Evolutionary conservation across 208 protist species (phyloP).

Genomic region (Willaertia magna): DNA sequence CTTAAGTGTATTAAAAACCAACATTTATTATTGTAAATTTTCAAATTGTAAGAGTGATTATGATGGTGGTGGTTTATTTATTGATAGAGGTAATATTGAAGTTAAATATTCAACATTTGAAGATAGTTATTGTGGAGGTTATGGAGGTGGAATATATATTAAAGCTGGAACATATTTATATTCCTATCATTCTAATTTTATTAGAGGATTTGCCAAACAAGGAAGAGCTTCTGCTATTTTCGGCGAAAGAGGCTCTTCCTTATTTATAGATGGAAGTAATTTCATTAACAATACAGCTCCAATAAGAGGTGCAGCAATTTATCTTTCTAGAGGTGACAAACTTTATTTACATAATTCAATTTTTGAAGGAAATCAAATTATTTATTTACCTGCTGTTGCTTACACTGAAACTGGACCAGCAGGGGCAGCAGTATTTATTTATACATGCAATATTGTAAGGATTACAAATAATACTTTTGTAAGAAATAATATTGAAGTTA

Average conservation of each 20-base stretch:
- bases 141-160: not conserved
- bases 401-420: not conserved
- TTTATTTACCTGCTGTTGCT: not conserved
- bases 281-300: not conserved
- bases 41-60: not conserved
- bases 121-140: not conserved
- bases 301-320: not conserved
- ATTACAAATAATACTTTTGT: not conserved
- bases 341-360: not conserved
- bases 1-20: not conserved
- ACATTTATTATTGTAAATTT: too few species aligned
- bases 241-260: not conserved
- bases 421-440: not conserved
- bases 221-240: not conserved
- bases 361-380: not conserved
- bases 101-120: not conserved
- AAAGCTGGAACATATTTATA: not conserved
- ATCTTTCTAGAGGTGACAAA: not conserved
- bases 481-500: not conserved
- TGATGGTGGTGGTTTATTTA: not conserved
- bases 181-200: not conserved
- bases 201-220: not conserved
- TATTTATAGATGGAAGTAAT: not conserved
- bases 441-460: not conserved
- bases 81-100: not conserved